These are phyloP conservation scores for Cystoisospora suis DNA, from an alignment of 169 alveolate species.

Conservation along the genomic window DNA sequence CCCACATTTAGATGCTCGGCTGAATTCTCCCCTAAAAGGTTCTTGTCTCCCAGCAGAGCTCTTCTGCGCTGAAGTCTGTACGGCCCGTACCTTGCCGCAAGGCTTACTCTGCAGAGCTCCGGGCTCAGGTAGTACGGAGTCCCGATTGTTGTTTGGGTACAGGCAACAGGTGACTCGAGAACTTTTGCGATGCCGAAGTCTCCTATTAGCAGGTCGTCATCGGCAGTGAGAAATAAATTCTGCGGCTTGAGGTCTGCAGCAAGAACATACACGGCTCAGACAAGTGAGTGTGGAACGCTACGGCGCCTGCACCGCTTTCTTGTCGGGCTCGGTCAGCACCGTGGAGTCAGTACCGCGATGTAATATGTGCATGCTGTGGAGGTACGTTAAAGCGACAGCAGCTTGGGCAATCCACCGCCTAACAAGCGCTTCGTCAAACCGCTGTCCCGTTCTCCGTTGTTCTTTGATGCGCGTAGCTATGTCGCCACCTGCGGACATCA, in stretches of 20 bases:
- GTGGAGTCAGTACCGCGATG: slow-evolving; percentile 89
- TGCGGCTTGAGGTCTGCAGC: slow-evolving; percentile 84
- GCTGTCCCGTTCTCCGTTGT: slow-evolving; percentile 5
- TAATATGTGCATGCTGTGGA: slow-evolving; percentile 85
- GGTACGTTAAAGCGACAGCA: slow-evolving; percentile 81
- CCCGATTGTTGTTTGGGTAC: slow-evolving; percentile 96
- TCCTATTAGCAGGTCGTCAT: slow-evolving; percentile 87
- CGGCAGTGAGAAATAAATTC: slow-evolving; percentile 88
- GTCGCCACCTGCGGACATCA: slow-evolving; percentile 55
- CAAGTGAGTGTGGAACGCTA: too few relatives aligned
- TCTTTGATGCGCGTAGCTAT: slow-evolving; percentile 30
- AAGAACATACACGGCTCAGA: not conserved
- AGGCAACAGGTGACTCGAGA: slow-evolving; percentile 89
- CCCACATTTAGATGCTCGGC: too few relatives aligned
- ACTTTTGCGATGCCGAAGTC: slow-evolving; percentile 94
- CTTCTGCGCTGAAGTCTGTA: too few relatives aligned
- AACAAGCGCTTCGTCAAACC: slow-evolving; percentile 67
- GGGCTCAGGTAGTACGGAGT: slow-evolving; percentile 99
- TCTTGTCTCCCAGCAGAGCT: too few relatives aligned
- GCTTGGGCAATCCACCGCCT: slow-evolving; percentile 86
- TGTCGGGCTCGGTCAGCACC: too few relatives aligned
- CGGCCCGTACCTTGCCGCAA: too few relatives aligned
- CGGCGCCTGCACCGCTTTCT: too few relatives aligned
- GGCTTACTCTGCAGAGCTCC: slow-evolving; percentile 89
- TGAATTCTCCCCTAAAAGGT: too few relatives aligned